Percentiles rank a stretch among this genome's conserved stretches.
phyloP scores from a whole-genome alignment of 331 rosid species.

The Arachis monticola region DNA sequence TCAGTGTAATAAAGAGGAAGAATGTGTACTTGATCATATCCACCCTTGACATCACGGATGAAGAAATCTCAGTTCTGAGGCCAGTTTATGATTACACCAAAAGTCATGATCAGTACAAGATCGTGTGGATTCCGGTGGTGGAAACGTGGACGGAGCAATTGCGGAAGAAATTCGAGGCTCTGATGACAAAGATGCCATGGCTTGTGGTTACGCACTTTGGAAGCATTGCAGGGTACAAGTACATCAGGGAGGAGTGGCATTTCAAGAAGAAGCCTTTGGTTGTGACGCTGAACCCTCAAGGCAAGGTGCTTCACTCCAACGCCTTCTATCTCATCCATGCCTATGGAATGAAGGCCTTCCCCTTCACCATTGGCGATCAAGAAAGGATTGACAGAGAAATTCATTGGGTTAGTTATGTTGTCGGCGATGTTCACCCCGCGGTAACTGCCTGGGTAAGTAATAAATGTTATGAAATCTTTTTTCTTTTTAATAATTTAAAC shows the following conservation, averaged over 20 bases:
- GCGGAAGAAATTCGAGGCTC: slow-evolving; percentile 44
- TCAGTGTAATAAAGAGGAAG: slow-evolving; percentile 51
- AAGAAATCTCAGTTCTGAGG: slow-evolving; percentile 40
- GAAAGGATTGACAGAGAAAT: slow-evolving; percentile 25
- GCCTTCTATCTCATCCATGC: slow-evolving; percentile 48
- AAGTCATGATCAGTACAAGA: slow-evolving; percentile 46
- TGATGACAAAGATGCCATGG: slow-evolving; percentile 59
- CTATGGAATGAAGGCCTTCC: slow-evolving; percentile 53
- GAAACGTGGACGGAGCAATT: slow-evolving; percentile 58
- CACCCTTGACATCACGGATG: slow-evolving; percentile 46
- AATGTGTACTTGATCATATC: slow-evolving; percentile 52
- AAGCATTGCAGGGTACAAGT: slow-evolving; percentile 34
- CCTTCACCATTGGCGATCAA: slow-evolving; percentile 34
- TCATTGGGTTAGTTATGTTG: slow-evolving; percentile 47
- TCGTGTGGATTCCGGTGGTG: slow-evolving; percentile 72
- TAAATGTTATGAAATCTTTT: not conserved
- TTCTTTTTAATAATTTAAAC: not conserved
- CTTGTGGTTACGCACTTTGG: slow-evolving; percentile 42
- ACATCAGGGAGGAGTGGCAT: slow-evolving; percentile 56
- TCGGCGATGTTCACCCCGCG: slow-evolving; percentile 16
- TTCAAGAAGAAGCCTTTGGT: slow-evolving; percentile 56
- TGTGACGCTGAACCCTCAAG: slow-evolving; percentile 55
- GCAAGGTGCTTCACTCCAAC: slow-evolving; percentile 49
- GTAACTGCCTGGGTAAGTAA: slow-evolving; percentile 23
- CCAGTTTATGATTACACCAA: slow-evolving; percentile 47